These are phyloP conservation scores for Linanthus parryae DNA, from an alignment of 148 eudicot species.

Conservation along the genomic window DNA sequence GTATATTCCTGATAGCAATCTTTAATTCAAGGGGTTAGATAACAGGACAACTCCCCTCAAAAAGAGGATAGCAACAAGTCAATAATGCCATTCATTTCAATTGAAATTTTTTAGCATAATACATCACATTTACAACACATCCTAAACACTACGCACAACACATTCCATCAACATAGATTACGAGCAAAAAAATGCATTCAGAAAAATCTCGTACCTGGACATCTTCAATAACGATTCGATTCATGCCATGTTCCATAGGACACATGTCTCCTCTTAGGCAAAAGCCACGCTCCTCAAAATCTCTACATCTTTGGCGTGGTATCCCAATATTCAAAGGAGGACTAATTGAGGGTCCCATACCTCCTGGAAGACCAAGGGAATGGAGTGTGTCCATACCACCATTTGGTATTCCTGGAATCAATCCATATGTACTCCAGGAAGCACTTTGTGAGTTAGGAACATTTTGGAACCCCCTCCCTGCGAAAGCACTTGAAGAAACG, in stretches of 20 bases:
- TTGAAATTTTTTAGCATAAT: too few relatives aligned
- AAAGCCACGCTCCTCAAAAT: conserved; percentile 97
- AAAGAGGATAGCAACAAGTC: too few relatives aligned
- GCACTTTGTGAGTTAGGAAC: conserved; percentile 52
- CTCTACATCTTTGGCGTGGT: conserved; percentile 86
- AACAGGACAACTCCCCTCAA: too few relatives aligned
- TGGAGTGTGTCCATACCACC: conserved; percentile 71
- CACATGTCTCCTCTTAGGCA: conserved; percentile 98
- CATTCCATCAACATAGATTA: background rate
- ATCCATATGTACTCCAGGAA: conserved; percentile 74
- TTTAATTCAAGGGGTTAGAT: too few relatives aligned
- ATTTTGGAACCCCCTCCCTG: conserved; percentile 63
- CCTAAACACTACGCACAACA: too few relatives aligned
- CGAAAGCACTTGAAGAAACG: conserved; percentile 46
- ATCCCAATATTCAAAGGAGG: conserved; percentile 56
- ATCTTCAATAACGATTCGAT: conserved; percentile 92
- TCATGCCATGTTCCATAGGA: conserved; percentile 98
- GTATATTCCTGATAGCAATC: too few relatives aligned
- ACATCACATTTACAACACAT: too few relatives aligned
- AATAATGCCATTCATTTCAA: too few relatives aligned
- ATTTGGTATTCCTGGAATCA: conserved; percentile 68
- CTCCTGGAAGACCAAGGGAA: conserved; percentile 68
- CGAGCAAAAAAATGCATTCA: background rate
- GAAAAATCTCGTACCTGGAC: conserved; percentile 60
- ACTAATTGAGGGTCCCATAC: conserved; percentile 52